phyloP scores from a whole-genome alignment of 2,329 filamentous ascomycete genomes.

The Zymoseptoria passerinii region DNA sequence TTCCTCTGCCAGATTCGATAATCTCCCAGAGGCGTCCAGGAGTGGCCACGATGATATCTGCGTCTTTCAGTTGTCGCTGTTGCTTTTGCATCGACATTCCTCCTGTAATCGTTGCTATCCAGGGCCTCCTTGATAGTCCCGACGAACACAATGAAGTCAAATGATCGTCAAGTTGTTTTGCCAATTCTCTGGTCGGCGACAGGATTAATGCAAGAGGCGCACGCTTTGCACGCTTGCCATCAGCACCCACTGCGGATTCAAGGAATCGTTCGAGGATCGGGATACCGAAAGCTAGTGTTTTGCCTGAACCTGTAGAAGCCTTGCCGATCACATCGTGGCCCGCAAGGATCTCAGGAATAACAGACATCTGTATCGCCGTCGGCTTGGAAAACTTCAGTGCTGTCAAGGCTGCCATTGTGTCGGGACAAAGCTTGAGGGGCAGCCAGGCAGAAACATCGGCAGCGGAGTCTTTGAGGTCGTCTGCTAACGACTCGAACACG shows the following conservation, averaged over 20 bases:
- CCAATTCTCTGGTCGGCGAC: conserved; percentile 85
- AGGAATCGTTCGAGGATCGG: conserved; percentile 84
- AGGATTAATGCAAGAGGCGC: conserved; percentile 68
- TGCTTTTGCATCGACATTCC: conserved; percentile 94
- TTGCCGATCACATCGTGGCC: conserved; percentile 93
- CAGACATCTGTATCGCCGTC: conserved; percentile 68
- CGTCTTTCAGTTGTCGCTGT: conserved; percentile 70
- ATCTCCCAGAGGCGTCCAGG: conserved; percentile 94
- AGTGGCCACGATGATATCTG: conserved; percentile 78
- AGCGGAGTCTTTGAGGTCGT: conserved; percentile 46
- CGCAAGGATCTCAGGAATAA: conserved; percentile 73
- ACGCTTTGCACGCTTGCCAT: conserved; percentile 27
- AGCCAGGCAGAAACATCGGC: conserved; percentile 74
- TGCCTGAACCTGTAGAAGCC: conserved; percentile 91
- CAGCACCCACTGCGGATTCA: conserved; percentile 31
- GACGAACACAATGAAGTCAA: conserved; percentile 65
- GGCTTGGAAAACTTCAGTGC: conserved; percentile 73
- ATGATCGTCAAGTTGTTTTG: conserved; percentile 82
- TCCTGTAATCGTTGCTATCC: conserved; percentile 79
- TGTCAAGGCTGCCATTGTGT: conserved; percentile 64
- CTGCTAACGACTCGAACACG: conserved; percentile 43
- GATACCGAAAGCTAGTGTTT: conserved; percentile 90
- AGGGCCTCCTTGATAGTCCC: conserved; percentile 48
- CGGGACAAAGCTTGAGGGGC: conserved; percentile 61
- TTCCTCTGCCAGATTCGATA: conserved; percentile 62